phyloP scores from a whole-genome alignment of 2,329 filamentous ascomycete genomes.

The Paramyrothecium sp. region DNA sequence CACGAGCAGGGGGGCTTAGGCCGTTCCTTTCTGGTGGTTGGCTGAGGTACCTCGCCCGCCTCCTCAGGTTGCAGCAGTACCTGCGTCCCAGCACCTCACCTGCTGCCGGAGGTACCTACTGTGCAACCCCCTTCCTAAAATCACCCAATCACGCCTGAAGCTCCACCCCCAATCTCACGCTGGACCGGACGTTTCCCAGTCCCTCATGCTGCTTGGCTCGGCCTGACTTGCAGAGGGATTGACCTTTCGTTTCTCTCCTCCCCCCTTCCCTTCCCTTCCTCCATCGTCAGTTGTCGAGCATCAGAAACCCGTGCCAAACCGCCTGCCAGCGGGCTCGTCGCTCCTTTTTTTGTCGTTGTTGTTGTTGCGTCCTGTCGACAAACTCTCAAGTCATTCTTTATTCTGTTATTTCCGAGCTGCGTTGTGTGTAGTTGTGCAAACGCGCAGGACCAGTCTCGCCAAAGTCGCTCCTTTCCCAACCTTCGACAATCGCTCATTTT shows the following conservation, averaged over 20 bases:
- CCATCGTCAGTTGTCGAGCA: constrained; percentile 35
- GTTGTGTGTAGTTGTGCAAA: background rate
- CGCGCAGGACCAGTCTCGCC: too few relatives aligned
- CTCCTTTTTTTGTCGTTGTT: constrained; percentile 21
- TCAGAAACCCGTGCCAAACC: constrained; percentile 20
- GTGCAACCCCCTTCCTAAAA: background rate
- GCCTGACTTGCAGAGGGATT: constrained; percentile 3
- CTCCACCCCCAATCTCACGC: background rate
- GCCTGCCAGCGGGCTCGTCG: constrained; percentile 59
- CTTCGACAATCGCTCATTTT: background rate
- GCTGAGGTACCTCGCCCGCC: too few relatives aligned
- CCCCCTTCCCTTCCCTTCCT: constrained; percentile 21
- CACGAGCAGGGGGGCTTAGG: background rate
- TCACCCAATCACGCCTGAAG: background rate
- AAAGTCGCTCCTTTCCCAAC: background rate
- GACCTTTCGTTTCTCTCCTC: constrained; percentile 20
- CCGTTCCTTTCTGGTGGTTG: too few relatives aligned
- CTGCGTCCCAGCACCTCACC: too few relatives aligned
- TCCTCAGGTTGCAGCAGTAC: too few relatives aligned
- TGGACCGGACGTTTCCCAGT: background rate
- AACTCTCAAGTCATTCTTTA: constrained; percentile 1
- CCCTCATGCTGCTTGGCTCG: background rate
- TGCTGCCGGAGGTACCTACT: too few relatives aligned
- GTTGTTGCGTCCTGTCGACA: constrained; percentile 5
- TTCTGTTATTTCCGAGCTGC: background rate